phyloP scores from a whole-genome alignment of 2,329 filamentous ascomycete genomes.

The Rhinocladiella mackenziei region DNA sequence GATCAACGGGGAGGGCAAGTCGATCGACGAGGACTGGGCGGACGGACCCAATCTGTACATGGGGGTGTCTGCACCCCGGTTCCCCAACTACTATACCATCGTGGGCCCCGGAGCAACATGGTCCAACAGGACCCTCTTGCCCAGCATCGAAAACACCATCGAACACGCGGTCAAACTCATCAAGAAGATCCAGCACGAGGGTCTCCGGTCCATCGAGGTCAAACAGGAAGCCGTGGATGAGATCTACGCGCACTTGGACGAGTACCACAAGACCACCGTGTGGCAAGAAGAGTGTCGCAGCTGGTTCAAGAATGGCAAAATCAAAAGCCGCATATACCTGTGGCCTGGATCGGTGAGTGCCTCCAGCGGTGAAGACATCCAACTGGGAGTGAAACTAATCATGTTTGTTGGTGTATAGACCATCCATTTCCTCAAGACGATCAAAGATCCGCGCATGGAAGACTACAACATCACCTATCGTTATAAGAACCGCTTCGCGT shows the following conservation, averaged over 20 bases:
- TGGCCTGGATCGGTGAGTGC: neutral
- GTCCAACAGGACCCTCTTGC: neutral
- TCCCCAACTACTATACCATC: conserved; percentile 35
- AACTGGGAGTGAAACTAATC: neutral
- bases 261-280: conserved; percentile 37
- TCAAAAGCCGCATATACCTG: neutral
- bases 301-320: conserved; percentile 40
- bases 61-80: conserved; percentile 21
- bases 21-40: conserved; percentile 34
- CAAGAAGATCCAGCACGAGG: conserved; percentile 38
- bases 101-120: conserved; percentile 23
- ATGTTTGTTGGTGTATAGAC: neutral
- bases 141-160: conserved; percentile 32
- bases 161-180: conserved; percentile 37
- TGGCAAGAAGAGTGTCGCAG: conserved; percentile 37
- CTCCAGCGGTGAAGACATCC: neutral
- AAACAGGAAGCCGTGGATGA: conserved; percentile 21
- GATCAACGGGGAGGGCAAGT: conserved; percentile 52
- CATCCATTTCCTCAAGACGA: conserved; percentile 25
- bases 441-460: conserved; percentile 37
- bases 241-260: conserved; percentile 33
- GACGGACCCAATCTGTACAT: conserved; percentile 35
- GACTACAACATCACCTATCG: conserved; percentile 37
- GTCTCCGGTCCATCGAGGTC: conserved; percentile 33
- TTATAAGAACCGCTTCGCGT: conserved; percentile 40